A percentile compares a stretch with the other conserved stretches of the same genome.
These are phyloP conservation scores for Ploettnerulaceae sp. DNA, from an alignment of 2,329 filamentous ascomycete genomes.

Conservation along the genomic window DNA sequence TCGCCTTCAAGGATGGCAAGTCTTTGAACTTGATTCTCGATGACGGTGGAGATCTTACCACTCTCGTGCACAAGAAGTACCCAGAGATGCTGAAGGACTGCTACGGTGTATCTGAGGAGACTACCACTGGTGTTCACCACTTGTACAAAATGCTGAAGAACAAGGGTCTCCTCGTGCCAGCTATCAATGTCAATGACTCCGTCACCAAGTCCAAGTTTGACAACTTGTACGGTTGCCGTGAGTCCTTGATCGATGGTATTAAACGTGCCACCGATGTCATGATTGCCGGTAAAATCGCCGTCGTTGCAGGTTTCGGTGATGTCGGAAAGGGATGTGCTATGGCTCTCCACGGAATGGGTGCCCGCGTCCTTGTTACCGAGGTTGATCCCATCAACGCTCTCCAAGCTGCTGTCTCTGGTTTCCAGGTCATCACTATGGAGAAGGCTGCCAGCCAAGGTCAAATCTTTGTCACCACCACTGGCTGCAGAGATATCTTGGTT, in stretches of 20 bases:
- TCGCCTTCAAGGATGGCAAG: constrained; percentile 94
- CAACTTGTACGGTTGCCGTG: constrained; percentile 99
- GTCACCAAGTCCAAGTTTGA: constrained; percentile 99
- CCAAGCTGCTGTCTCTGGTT: constrained; percentile 95
- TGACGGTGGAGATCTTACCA: constrained; percentile 94
- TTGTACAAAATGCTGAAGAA: constrained; percentile 97
- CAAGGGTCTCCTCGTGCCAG: constrained; percentile 80
- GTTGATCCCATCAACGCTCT: constrained; percentile 99
- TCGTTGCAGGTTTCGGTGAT: constrained; percentile 97
- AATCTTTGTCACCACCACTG: constrained; percentile 99
- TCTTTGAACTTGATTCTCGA: constrained; percentile 98
- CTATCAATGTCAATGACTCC: constrained; percentile 99
- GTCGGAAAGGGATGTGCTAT: constrained; percentile 98
- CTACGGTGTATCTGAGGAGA: constrained; percentile 99
- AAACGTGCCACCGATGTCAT: constrained; percentile 99
- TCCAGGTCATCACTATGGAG: constrained; percentile 96
- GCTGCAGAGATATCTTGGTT: constrained; percentile 95
- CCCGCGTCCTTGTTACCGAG: constrained; percentile 92
- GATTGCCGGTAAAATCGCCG: constrained; percentile 98
- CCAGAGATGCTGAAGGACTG: constrained; percentile 97
- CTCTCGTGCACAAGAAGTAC: constrained; percentile 96
- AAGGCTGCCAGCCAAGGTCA: constrained; percentile 84
- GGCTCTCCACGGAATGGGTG: constrained; percentile 95
- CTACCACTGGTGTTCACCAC: constrained; percentile 98
- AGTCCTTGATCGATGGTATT: constrained; percentile 98